Conservation (phyloP, 2,329 filamentous ascomycete species). For the Diaporthe destruens region DNA sequence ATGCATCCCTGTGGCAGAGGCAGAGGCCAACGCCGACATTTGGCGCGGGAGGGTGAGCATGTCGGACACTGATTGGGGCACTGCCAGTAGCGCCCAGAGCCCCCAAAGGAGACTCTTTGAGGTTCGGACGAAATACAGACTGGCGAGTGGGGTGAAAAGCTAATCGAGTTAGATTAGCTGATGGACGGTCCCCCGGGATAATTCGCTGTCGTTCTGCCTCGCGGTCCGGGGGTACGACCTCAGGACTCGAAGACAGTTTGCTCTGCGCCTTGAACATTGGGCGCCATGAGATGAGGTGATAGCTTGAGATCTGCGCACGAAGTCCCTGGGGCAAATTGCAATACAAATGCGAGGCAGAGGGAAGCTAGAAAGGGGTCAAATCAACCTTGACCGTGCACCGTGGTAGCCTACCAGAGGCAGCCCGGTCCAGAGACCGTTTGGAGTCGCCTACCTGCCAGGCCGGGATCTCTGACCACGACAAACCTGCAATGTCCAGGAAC, state of each 20-base stretch:
- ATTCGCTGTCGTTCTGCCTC: slow-evolving; percentile 27
- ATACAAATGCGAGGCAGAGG: background rate
- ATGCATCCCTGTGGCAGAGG: slow-evolving; percentile 37
- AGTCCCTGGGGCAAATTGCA: slow-evolving; percentile 18
- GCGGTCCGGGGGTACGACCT: slow-evolving; percentile 13
- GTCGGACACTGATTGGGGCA: slow-evolving; percentile 38
- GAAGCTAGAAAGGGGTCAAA: slow-evolving; percentile 12
- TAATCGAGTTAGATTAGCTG: slow-evolving; percentile 32
- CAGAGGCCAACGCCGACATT: slow-evolving; percentile 34
- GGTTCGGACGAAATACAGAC: slow-evolving; percentile 36
- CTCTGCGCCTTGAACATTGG: slow-evolving; percentile 16
- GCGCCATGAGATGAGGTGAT: slow-evolving; percentile 19
- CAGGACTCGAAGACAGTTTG: slow-evolving; percentile 1
- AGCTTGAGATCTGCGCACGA: slow-evolving; percentile 12
- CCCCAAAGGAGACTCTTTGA: slow-evolving; percentile 12
- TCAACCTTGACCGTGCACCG: slow-evolving; percentile 11
- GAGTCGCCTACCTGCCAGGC: slow-evolving; percentile 23
- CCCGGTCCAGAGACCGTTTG: slow-evolving; percentile 22
- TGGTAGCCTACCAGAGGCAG: slow-evolving; percentile 26
- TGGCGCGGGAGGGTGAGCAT: slow-evolving; percentile 37
- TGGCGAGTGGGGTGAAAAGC: slow-evolving; percentile 28
- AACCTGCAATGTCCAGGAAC: slow-evolving; percentile 25
- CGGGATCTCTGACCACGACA: slow-evolving; percentile 15
- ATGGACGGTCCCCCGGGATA: background rate
- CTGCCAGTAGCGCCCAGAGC: slow-evolving; percentile 33